Conservation (phyloP, 495 filamentous ascomycete species). For the Tuber magnatum region DNA sequence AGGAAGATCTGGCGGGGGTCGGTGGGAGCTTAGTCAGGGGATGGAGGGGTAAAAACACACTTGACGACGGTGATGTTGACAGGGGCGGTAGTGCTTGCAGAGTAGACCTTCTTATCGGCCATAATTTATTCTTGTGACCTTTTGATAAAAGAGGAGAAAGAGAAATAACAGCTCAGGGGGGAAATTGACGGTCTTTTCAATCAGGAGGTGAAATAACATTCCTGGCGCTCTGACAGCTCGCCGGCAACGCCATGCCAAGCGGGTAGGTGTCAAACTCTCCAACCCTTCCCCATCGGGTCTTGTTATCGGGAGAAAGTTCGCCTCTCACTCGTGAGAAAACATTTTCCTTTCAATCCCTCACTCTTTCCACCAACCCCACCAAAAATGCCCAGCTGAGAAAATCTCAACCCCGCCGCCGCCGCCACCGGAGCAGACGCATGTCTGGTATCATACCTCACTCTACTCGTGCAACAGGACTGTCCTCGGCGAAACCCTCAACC, state of each 20-base stretch:
- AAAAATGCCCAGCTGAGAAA: neutral
- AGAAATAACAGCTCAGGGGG: neutral
- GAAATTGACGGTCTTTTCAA: too few species aligned
- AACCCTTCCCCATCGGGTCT: neutral
- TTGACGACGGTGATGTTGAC: too few species aligned
- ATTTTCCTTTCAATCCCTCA: too few species aligned
- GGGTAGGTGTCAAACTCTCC: neutral
- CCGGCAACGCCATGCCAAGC: too few species aligned
- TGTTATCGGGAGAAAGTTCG: neutral
- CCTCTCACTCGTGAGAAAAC: too few species aligned
- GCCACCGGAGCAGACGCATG: neutral
- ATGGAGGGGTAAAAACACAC: too few species aligned
- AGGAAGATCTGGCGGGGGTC: too few species aligned
- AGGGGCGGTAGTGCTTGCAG: too few species aligned
- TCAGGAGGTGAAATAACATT: too few species aligned
- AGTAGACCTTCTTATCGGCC: constrained; percentile 32
- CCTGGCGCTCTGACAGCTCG: too few species aligned
- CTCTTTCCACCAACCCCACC: neutral
- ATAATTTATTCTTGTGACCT: constrained; percentile 38
- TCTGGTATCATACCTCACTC: neutral
- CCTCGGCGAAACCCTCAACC: neutral
- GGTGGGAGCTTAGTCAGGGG: neutral
- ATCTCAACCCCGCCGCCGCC: too few species aligned
- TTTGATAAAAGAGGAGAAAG: neutral
- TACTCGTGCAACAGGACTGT: neutral